Base-by-base conservation (phyloP, 805 yeast species). In the Kodamaea nitidulidarum region DNA sequence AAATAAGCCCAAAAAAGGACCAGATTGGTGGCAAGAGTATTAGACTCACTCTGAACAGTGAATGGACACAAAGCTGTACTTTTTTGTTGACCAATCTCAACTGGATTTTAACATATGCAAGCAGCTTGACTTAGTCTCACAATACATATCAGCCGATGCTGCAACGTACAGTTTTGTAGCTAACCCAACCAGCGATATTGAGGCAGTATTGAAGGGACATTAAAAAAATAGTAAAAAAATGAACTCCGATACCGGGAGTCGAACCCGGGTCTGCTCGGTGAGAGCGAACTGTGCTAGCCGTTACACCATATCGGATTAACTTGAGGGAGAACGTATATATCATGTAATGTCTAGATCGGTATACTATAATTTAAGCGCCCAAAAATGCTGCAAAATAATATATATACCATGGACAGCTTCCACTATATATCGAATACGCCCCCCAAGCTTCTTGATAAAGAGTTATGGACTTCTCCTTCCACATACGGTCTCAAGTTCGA, bases 61-160 rank as follows among this genome's bases (percentile, higher is more conserved):
- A 84, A 45, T 90, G 98, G 98, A 87, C 96, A 0, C 76, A 82
- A 17, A 91, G 95, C 1, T 88, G 96, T 61, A 83, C 84, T 51
- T 84, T 80, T 53, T 65, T 91, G 9, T 63, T 90, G 35, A 85
- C 93, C 0, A 78, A 91, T 45, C 43, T 69, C 21, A 88, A 87
- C 54, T 91, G 96, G 95, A 71, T 91, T 6, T 62, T 90, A 40
- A 82, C 90, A 3, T 88, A 81, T 54, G 77, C 87, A 2, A 73
- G 81, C 43, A 67, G 18, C 3, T 36, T 36, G 16, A 36, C 35
- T 7, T 36, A 24, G 31, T 20, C 22, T 20, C n/a, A n/a, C n/a
- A n/a, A n/a, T n/a, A n/a, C n/a, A n/a, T n/a, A n/a, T n/a, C n/a
- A n/a, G n/a, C n/a, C n/a, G n/a, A n/a, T n/a, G n/a, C n/a, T n/a